phyloP scores from a whole-genome alignment of 495 filamentous ascomycete genomes.

The Trichoderma parareesei region DNA sequence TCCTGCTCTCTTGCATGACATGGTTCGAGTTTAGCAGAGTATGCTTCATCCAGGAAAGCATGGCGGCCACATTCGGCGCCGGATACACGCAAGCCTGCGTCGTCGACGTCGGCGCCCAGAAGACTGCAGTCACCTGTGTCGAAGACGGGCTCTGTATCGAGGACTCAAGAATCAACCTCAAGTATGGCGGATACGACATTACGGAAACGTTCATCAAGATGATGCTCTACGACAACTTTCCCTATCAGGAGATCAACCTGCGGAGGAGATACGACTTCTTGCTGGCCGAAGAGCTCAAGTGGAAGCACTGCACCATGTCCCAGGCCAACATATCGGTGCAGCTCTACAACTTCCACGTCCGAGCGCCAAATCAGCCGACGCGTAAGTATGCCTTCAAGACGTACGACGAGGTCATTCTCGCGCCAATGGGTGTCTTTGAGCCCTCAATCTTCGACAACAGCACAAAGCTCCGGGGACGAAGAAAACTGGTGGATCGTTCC shows the following conservation, averaged over 20 bases:
- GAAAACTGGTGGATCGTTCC: slow-evolving; percentile 72
- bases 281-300: slow-evolving; percentile 90
- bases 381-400: slow-evolving; percentile 88
- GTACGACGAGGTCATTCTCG: slow-evolving; percentile 87
- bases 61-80: slow-evolving; percentile 92
- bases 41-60: slow-evolving; percentile 90
- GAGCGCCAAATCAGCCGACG: slow-evolving; percentile 80
- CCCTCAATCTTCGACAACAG: slow-evolving; percentile 77
- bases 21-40: slow-evolving; percentile 82
- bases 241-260: slow-evolving; percentile 88
- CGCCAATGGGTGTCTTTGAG: slow-evolving; percentile 84
- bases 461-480: slow-evolving; percentile 66
- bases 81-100: slow-evolving; percentile 89
- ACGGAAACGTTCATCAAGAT: slow-evolving; percentile 93
- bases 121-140: slow-evolving; percentile 95
- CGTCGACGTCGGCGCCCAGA: slow-evolving; percentile 94
- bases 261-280: slow-evolving; percentile 85
- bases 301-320: slow-evolving; percentile 76
- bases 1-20: slow-evolving; percentile 75
- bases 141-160: slow-evolving; percentile 94
- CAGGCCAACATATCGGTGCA: slow-evolving; percentile 77
- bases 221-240: slow-evolving; percentile 93
- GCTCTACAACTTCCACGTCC: slow-evolving; percentile 77
- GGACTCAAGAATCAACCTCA: slow-evolving; percentile 84
- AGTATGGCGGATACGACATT: slow-evolving; percentile 86